Percentiles rank a stretch among this genome's conserved stretches.
These are phyloP conservation scores for Daphne laureola DNA, from an alignment of 441 rosid genomes.

Conservation along the genomic window DNA sequence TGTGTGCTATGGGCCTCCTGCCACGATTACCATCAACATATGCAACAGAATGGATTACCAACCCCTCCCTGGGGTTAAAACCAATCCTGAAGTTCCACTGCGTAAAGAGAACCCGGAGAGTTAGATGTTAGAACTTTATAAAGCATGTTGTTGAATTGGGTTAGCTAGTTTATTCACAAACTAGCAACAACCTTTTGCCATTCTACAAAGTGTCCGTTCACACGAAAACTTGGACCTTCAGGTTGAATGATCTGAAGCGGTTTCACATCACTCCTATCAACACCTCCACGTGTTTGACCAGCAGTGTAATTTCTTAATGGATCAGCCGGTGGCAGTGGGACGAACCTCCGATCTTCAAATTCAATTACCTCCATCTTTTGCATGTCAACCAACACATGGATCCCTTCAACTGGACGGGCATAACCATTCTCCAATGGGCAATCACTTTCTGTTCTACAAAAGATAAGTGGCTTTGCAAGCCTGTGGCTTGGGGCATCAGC, in stretches of 20 bases:
- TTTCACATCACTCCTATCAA: constrained; percentile 42
- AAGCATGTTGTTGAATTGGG: too few species aligned
- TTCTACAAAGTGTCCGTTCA: constrained; percentile 32
- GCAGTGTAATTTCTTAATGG: constrained; percentile 43
- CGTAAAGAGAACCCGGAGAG: constrained; percentile 9
- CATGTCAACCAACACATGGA: constrained; percentile 41
- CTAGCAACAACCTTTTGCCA: constrained; percentile 39
- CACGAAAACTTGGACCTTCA: constrained; percentile 45
- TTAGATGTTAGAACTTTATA: not conserved
- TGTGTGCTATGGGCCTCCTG: constrained; percentile 41
- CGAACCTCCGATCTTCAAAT: constrained; percentile 41
- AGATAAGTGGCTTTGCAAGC: constrained; percentile 42
- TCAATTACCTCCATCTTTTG: constrained; percentile 47
- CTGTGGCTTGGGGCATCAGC: constrained; percentile 45
- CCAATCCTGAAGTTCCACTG: constrained; percentile 48
- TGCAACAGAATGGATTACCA: constrained; percentile 36
- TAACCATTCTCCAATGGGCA: constrained; percentile 46
- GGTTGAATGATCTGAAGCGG: constrained; percentile 40
- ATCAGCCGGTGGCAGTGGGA: constrained; percentile 45
- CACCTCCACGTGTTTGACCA: constrained; percentile 43
- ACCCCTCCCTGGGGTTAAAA: constrained; percentile 46
- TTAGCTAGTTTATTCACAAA: not conserved
- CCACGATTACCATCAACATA: constrained; percentile 44
- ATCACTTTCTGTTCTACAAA: constrained; percentile 48
- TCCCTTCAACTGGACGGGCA: constrained; percentile 47